Conservation (phyloP, 768 basidiomycete species). For the Phanerochaete sordida region DNA sequence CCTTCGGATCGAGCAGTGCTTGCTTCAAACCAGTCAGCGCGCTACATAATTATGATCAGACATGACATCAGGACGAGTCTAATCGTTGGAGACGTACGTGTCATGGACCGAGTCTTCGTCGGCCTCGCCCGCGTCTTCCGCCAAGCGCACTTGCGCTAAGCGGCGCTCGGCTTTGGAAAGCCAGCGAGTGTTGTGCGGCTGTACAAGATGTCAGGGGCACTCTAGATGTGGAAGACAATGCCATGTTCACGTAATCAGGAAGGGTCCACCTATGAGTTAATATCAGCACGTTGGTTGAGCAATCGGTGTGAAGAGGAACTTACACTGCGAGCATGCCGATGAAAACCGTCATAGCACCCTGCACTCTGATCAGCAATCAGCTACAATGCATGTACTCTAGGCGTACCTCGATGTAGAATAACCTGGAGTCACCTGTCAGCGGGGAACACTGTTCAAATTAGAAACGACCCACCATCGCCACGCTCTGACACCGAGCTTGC, state of each 20-base stretch:
- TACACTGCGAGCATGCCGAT: slow-evolving; percentile 55
- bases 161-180: slow-evolving; percentile 45
- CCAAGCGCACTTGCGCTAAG: slow-evolving; percentile 60
- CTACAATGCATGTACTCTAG: not conserved
- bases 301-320: slow-evolving; percentile 13
- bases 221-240: not conserved
- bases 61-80: not conserved
- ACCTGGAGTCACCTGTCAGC: slow-evolving; percentile 33
- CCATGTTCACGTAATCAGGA: slow-evolving; percentile 48
- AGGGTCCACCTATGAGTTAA: slow-evolving; percentile 47
- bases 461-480: slow-evolving; percentile 56
- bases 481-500: slow-evolving; percentile 58
- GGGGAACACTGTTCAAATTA: not conserved
- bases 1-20: slow-evolving; percentile 54
- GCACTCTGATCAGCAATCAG: not conserved
- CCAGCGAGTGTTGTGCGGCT: slow-evolving; percentile 66
- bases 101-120: slow-evolving; percentile 54
- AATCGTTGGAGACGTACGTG: slow-evolving; percentile 41
- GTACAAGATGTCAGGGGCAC: not conserved
- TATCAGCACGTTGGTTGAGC: not conserved
- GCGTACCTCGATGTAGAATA: slow-evolving; percentile 66
- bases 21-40: slow-evolving; percentile 47
- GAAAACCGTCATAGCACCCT: slow-evolving; percentile 64
- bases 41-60: slow-evolving; percentile 25
- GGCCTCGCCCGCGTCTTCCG: slow-evolving; percentile 67